A percentile compares a stretch with the other conserved stretches of the same genome.
Conservation (phyloP, 176 grass and related monocot genomes). For the Cenchrus americanus region DNA sequence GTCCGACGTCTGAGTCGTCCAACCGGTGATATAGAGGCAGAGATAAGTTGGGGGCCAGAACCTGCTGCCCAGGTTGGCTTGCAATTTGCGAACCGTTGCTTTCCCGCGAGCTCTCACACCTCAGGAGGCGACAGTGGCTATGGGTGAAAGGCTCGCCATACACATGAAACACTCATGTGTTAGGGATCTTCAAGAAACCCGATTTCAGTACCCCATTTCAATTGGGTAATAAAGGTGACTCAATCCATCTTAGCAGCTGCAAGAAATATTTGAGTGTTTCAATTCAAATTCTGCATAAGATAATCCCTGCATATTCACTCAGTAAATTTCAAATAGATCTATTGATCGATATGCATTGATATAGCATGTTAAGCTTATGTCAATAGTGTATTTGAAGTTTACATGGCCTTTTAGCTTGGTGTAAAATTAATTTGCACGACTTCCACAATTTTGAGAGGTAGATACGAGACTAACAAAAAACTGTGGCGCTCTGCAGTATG, state of each 20-base stretch:
- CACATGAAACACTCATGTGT: no score
- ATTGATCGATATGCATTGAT: neutral
- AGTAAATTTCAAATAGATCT: neutral
- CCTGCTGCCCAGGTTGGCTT: no score
- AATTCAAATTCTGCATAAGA: neutral
- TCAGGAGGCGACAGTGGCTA: no score
- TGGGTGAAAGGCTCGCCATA: no score
- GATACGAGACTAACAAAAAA: neutral
- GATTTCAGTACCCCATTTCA: neutral
- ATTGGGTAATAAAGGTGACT: neutral
- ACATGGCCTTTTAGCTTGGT: neutral
- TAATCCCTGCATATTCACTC: neutral
- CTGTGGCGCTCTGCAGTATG: conserved; percentile 7
- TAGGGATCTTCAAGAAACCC: no score
- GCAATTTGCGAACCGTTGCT: no score
- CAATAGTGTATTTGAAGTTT: neutral
- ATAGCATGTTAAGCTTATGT: neutral
- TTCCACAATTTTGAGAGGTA: neutral
- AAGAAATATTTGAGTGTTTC: neutral
- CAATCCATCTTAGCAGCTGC: neutral
- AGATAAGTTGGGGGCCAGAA: no score
- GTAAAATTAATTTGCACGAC: neutral
- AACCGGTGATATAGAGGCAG: no score
- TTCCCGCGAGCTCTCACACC: no score
- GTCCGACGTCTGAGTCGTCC: no score